Conservation (phyloP, 768 basidiomycete species). For the Suillus hirtellus region DNA sequence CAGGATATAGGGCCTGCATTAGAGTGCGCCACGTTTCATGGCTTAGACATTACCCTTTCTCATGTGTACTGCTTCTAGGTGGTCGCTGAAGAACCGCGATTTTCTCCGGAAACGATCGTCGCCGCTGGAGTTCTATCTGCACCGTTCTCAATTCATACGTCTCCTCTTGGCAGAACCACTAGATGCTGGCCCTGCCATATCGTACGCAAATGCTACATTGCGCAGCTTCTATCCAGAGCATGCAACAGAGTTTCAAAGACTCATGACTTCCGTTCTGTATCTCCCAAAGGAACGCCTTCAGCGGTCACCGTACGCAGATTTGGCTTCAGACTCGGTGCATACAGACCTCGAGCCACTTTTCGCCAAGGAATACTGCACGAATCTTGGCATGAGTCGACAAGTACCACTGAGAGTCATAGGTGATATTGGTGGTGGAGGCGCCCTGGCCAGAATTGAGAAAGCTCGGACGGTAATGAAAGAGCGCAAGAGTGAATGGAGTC, state of each 20-base stretch:
- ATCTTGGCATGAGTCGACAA: slow-evolving; percentile 85
- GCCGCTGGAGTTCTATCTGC: slow-evolving; percentile 84
- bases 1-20: slow-evolving; percentile 77
- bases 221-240: slow-evolving; percentile 65
- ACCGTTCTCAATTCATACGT: slow-evolving; percentile 87
- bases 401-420: slow-evolving; percentile 86
- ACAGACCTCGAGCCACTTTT: slow-evolving; percentile 81
- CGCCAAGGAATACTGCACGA: slow-evolving; percentile 86
- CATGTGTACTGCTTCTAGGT: slow-evolving; percentile 48
- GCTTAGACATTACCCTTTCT: neutral
- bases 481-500: slow-evolving; percentile 90
- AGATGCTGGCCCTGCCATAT: slow-evolving; percentile 58
- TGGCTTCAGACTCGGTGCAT: slow-evolving; percentile 71
- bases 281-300: slow-evolving; percentile 68
- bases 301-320: slow-evolving; percentile 71
- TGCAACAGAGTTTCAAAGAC: slow-evolving; percentile 61
- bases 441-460: slow-evolving; percentile 90
- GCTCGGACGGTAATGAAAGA: slow-evolving; percentile 92
- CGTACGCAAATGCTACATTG: slow-evolving; percentile 72
- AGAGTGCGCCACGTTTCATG: slow-evolving; percentile 46
- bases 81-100: slow-evolving; percentile 65
- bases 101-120: slow-evolving; percentile 75
- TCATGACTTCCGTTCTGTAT: slow-evolving; percentile 69
- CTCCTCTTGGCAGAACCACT: slow-evolving; percentile 67
- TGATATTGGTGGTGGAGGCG: slow-evolving; percentile 91